Base-by-base conservation (phyloP, 2,329 filamentous ascomycete species). In the Aciculosporium take region DNA sequence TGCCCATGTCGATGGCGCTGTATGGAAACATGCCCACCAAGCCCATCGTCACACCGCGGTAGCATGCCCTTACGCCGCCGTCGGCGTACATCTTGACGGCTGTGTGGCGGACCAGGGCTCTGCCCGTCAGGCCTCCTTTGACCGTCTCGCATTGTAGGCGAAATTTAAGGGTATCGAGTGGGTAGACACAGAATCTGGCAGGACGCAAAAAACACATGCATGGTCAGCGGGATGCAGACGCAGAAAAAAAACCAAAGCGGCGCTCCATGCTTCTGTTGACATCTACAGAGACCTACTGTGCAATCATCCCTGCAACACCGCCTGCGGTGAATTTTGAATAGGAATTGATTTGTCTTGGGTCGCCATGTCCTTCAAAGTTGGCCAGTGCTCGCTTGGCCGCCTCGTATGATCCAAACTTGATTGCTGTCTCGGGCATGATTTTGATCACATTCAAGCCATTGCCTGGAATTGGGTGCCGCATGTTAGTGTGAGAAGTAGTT, bases 341-440 rank as follows among this genome's bases (percentile, higher is more conserved):
- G 2, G 83, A 79, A 49, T 81, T 82, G 50, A 96, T 89, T 41
- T 74, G 71, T 47, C 76, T 79, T 1, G 86, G 73, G 57, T 96
- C 85, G 48, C 79, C 73, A 53, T 94, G 87, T 6, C 91, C 91
- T 68, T 96, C 91, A 39, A 95, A 63, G 45, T 76, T 79, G 37
- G 89, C 86, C 46, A 96, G 76, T 4, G 81, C 76, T 47, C 86
- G 79, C 68, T 96, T 98, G 7, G 87, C 82, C 39, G 86, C 87
- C 74, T 98, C 91, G 56, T 95, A 98, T 17, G 88, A 89, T 45
- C 91, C 91, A 59, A 98, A 98, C 62, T 95, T 94, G 57, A 98
- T 94, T 21, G 91, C 89, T 23, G 89, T 95, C 65, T 98, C 91
- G 0, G 91, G 91, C 86, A 96, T 94, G 46, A 98, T 91, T 62